Evolutionary conservation across 495 filamentous ascomycete genomes (phyloP).

Genomic region (Xanthoparmelia taractica): DNA sequence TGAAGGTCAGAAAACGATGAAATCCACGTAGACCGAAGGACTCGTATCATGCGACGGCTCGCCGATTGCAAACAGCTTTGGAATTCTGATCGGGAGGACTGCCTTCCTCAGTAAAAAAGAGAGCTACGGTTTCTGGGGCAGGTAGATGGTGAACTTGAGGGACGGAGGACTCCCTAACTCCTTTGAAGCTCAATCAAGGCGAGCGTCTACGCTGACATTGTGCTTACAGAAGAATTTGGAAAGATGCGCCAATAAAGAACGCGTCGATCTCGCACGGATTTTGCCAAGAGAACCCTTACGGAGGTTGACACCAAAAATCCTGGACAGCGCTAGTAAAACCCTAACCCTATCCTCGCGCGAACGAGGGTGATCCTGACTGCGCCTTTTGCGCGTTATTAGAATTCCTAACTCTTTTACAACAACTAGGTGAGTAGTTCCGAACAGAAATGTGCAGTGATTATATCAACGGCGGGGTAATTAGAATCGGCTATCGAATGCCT

Average conservation of each 20-base stretch:
- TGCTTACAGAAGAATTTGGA: neutral
- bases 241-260: neutral
- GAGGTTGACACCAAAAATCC: too few relatives aligned
- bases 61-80: neutral
- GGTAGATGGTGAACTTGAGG: neutral
- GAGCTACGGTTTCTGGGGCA: neutral
- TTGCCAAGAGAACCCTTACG: neutral
- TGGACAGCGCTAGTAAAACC: too few relatives aligned
- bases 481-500: too few relatives aligned
- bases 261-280: neutral
- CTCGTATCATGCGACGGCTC: neutral
- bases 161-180: neutral
- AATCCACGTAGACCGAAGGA: neutral
- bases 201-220: neutral
- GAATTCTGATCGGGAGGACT: too few relatives aligned
- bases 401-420: too few relatives aligned
- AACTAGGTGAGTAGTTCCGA: too few relatives aligned
- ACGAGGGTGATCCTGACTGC: too few relatives aligned
- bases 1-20: constrained; percentile 7
- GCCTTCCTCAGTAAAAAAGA: too few relatives aligned
- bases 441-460: too few relatives aligned
- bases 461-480: too few relatives aligned
- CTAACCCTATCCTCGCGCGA: too few relatives aligned
- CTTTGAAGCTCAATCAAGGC: neutral
- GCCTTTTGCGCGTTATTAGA: too few relatives aligned